Base-by-base conservation (phyloP, 1,139 yeast genomes). In the Kazachstania sp. region DNA sequence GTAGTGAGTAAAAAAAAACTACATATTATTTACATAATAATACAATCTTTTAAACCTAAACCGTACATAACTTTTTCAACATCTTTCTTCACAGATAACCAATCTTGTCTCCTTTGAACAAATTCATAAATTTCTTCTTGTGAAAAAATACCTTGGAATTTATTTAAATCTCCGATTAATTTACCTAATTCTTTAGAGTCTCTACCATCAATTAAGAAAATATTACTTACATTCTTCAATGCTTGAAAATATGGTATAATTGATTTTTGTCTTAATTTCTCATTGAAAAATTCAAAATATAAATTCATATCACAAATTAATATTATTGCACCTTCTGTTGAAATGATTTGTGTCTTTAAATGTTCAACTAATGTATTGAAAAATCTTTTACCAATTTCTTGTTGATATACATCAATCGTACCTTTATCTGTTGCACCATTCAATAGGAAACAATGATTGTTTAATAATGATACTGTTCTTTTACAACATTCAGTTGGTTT, bases 1-100 rank as follows among this genome's bases (percentile, higher is more conserved):
- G 16, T 16, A 32, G 15, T 15, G 16, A 13, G 4, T n/a, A 18
- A n/a, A 8, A 32, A 15, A 6, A 9, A 13, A n/a, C 11, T 32
- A n/a, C 9, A 32, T 32, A 16, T 13, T 32, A 32, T n/a, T 51
- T 53, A 61, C 61, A 61, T 54, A 47, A 61, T 50, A n/a, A 44
- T 48, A 71, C 95, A 81, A 64, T 83, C 86, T 29, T 65, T 70
- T 32, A 83, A 67, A 15, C 92, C 87, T 48, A 88, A 73, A 0
- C 98, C 98, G 60, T 88, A 92, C 82, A 92, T 86, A n/a, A 86
- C 92, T 62, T 83, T 86, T 63, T 92, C 97, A 5, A 92, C 97
- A 49, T 85, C 87, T 51, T 74, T 73, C 55, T 78, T 80, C 38
- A 92, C 86, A 41, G 71, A 61, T 0, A 76, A 67, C 98, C 98